These are phyloP conservation scores for Metschnikowia amazonensis DNA, from an alignment of 805 yeast genomes.

Conservation along the genomic window DNA sequence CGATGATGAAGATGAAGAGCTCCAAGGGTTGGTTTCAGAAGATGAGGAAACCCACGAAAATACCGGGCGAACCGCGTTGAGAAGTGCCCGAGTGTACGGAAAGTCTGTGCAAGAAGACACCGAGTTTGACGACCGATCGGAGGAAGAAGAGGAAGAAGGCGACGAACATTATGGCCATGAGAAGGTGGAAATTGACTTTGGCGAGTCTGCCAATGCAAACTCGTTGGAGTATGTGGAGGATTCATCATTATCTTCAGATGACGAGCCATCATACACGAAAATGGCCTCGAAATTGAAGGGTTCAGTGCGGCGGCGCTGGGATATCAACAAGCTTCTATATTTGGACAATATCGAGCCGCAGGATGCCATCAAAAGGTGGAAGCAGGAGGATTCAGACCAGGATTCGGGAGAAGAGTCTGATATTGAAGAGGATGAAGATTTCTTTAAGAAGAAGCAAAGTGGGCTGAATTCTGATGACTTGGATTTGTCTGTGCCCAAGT, in stretches of 20 bases:
- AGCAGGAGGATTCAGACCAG: conserved; percentile 42
- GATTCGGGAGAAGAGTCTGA: conserved; percentile 22
- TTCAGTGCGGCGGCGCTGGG: conserved; percentile 58
- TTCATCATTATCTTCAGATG: conserved; percentile 42
- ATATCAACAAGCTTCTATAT: conserved; percentile 76
- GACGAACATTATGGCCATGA: conserved; percentile 27
- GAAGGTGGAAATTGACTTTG: conserved; percentile 48
- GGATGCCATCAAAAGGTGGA: conserved; percentile 73
- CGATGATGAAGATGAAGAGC: conserved; percentile 39
- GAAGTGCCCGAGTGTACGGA: conserved; percentile 55
- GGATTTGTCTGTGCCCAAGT: conserved; percentile 36
- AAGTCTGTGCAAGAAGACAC: conserved; percentile 47
- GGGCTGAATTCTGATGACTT: conserved; percentile 27
- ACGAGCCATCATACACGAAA: conserved; percentile 35
- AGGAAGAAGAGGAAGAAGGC: conserved; percentile 38
- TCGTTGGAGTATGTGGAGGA: conserved; percentile 44
- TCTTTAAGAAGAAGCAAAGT: conserved; percentile 48
- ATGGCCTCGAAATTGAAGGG: conserved; percentile 64
- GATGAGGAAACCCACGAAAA: conserved; percentile 33
- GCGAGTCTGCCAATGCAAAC: conserved; percentile 27
- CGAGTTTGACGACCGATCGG: conserved; percentile 39
- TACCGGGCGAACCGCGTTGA: conserved; percentile 61
- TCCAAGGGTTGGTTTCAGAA: conserved; percentile 29
- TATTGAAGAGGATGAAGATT: conserved; percentile 37
- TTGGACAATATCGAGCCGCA: conserved; percentile 71